phyloP scores from a whole-genome alignment of 495 filamentous ascomycete genomes.

The Schizothecium vesticola region DNA sequence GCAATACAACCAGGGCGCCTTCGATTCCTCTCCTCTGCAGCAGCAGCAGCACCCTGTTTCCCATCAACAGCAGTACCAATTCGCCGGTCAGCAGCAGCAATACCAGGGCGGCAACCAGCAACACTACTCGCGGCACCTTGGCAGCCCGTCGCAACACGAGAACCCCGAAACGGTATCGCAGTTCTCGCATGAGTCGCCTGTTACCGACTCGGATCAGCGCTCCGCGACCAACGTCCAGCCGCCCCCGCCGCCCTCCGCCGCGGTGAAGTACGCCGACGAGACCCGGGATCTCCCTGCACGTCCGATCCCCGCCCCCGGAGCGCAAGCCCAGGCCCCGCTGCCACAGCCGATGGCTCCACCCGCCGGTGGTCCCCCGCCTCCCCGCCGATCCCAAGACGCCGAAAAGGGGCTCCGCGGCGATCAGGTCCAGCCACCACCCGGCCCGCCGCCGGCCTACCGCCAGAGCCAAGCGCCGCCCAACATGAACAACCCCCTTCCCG shows the following conservation, averaged over 20 bases:
- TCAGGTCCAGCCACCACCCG: constrained; percentile 38
- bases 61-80: constrained; percentile 32
- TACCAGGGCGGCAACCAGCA: constrained; percentile 32
- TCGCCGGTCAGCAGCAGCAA: constrained; percentile 25
- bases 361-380: constrained; percentile 38
- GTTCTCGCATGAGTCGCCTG: constrained; percentile 56
- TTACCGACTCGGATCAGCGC: constrained; percentile 40
- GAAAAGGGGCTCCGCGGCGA: constrained; percentile 33
- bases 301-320: constrained; percentile 22
- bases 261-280: constrained; percentile 30
- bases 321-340: constrained; percentile 30
- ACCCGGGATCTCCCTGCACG: constrained; percentile 31
- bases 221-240: constrained; percentile 34
- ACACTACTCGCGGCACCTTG: constrained; percentile 32
- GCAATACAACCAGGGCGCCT: constrained; percentile 31
- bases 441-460: constrained; percentile 44
- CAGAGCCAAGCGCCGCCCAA: constrained; percentile 40
- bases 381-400: constrained; percentile 42
- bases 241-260: constrained; percentile 36
- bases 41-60: constrained; percentile 27
- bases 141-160: constrained; percentile 40
- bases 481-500: constrained; percentile 41
- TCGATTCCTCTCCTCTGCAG: constrained; percentile 31
- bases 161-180: constrained; percentile 53
- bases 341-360: constrained; percentile 47